Conservation (phyloP, 1,139 yeast genomes). For the Yamadazyma pseudoaaseri region DNA sequence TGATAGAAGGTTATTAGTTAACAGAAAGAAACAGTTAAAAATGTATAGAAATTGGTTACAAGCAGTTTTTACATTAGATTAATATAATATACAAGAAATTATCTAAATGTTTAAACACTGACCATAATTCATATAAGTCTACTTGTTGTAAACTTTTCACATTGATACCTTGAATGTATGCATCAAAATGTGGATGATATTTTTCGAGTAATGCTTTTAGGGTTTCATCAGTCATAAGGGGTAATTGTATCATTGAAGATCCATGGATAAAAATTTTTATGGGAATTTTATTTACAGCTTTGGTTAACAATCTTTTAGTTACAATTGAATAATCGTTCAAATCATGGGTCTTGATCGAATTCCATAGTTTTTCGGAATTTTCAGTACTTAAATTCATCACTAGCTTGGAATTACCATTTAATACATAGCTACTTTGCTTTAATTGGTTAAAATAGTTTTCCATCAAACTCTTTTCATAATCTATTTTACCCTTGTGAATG, state of each 20-base stretch:
- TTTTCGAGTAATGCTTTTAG: constrained; percentile 2
- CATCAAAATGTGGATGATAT: constrained; percentile 3
- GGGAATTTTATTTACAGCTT: constrained; percentile 49
- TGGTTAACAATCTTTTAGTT: constrained; percentile 35
- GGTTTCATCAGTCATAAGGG: constrained; percentile 29
- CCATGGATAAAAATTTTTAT: constrained; percentile 57
- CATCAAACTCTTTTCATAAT: constrained; percentile 33
- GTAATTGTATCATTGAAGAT: constrained; percentile 46
- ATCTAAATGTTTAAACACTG: constrained; percentile 60
- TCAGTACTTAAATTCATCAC: constrained; percentile 71
- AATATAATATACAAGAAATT: constrained; percentile 70
- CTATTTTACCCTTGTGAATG: constrained; percentile 16
- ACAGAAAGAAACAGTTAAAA: constrained; percentile 85
- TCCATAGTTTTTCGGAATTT: constrained; percentile 59
- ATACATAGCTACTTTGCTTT: constrained; percentile 74
- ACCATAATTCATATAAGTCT: constrained; percentile 54
- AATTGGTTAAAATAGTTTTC: constrained; percentile 70
- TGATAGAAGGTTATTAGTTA: constrained; percentile 86
- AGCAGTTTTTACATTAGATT: constrained; percentile 63
- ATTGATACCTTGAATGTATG: constrained; percentile 62
- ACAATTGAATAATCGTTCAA: constrained; percentile 21
- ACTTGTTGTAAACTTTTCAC: constrained; percentile 38
- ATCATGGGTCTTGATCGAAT: constrained; percentile 41
- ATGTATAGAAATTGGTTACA: constrained; percentile 98
- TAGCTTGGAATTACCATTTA: constrained; percentile 71